A percentile compares a stretch with the other conserved stretches of the same genome.
These are phyloP conservation scores for Thelephora terrestris DNA, from an alignment of 1,284 basidiomycete genomes.

Conservation along the genomic window DNA sequence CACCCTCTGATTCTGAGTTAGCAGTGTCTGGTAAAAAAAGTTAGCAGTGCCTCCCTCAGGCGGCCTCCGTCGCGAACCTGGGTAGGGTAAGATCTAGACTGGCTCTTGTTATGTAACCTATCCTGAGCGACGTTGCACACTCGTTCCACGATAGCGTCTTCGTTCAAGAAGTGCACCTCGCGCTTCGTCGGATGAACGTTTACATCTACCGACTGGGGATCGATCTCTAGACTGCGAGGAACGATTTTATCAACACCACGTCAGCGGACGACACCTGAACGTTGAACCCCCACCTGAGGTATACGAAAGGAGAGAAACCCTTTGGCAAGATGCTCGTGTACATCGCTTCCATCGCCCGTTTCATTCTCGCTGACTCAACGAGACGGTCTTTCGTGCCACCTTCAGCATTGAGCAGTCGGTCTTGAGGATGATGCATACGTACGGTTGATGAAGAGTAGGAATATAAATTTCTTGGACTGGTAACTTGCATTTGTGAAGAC, in stretches of 20 bases:
- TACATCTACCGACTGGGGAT: slow-evolving; percentile 87
- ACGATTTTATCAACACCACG: not conserved
- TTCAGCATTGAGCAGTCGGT: slow-evolving; percentile 2
- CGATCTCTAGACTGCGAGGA: slow-evolving; percentile 59
- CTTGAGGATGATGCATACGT: slow-evolving; percentile 21
- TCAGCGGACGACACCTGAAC: not conserved
- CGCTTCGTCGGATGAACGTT: slow-evolving; percentile 98
- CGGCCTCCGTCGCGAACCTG: slow-evolving; percentile 37
- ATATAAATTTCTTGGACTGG: slow-evolving; percentile 76
- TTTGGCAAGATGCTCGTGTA: slow-evolving; percentile 88
- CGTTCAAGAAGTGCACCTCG: slow-evolving; percentile 92
- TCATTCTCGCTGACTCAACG: slow-evolving; percentile 85
- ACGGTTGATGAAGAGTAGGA: slow-evolving; percentile 98
- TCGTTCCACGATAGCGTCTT: slow-evolving; percentile 79
- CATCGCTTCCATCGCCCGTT: slow-evolving; percentile 79
- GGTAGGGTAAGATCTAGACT: slow-evolving; percentile 45
- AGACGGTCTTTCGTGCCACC: slow-evolving; percentile 60
- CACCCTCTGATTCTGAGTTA: too few relatives aligned
- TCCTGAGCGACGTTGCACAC: slow-evolving; percentile 70
- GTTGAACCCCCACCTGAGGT: slow-evolving; percentile 57
- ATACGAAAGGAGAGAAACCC: slow-evolving; percentile 85
- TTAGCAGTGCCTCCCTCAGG: slow-evolving; percentile 42
- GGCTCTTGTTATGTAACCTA: slow-evolving; percentile 56
- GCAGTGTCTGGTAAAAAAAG: slow-evolving; percentile 12
- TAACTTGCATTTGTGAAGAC: slow-evolving; percentile 87